phyloP scores from a whole-genome alignment of 495 filamentous ascomycete genomes.

The Penicillium daleae region DNA sequence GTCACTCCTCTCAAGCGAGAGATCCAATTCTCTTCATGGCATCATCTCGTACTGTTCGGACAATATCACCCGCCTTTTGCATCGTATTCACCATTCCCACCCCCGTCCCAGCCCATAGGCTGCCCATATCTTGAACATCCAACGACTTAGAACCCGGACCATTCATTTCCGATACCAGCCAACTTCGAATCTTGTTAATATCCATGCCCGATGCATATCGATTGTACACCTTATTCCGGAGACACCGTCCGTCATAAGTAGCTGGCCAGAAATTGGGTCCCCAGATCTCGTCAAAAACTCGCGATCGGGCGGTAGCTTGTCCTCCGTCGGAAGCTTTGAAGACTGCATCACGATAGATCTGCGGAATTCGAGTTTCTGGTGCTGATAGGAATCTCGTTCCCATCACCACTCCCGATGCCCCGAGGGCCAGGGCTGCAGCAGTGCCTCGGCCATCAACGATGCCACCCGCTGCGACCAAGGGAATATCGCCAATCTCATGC shows the following conservation, averaged over 20 bases:
- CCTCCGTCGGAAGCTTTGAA: conserved; percentile 65
- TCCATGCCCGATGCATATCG: conserved; percentile 45
- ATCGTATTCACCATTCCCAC: conserved; percentile 42
- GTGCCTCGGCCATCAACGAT: conserved; percentile 65
- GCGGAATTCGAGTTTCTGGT: conserved; percentile 58
- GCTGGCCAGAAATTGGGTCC: conserved; percentile 68
- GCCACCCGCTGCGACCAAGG: conserved; percentile 70
- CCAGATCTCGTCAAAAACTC: conserved; percentile 67
- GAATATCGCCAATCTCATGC: conserved; percentile 34
- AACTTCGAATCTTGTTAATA: conserved; percentile 54
- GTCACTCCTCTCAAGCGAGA: background rate
- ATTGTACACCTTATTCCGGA: conserved; percentile 66
- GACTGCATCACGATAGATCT: conserved; percentile 61
- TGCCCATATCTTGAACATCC: conserved; percentile 55
- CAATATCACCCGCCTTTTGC: conserved; percentile 35
- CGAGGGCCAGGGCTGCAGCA: conserved; percentile 65
- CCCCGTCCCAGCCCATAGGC: conserved; percentile 62
- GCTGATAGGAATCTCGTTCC: conserved; percentile 71
- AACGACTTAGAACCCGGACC: background rate
- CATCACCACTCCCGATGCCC: conserved; percentile 65
- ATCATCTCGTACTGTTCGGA: conserved; percentile 25
- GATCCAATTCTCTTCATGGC: background rate
- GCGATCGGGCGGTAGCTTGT: conserved; percentile 62
- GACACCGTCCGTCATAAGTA: conserved; percentile 60
- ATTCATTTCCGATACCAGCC: conserved; percentile 34